Percentiles rank a stretch among this genome's conserved stretches.
Conservation (phyloP, 1,139 yeast genomes). For the Geotrichum cucujoidarum region DNA sequence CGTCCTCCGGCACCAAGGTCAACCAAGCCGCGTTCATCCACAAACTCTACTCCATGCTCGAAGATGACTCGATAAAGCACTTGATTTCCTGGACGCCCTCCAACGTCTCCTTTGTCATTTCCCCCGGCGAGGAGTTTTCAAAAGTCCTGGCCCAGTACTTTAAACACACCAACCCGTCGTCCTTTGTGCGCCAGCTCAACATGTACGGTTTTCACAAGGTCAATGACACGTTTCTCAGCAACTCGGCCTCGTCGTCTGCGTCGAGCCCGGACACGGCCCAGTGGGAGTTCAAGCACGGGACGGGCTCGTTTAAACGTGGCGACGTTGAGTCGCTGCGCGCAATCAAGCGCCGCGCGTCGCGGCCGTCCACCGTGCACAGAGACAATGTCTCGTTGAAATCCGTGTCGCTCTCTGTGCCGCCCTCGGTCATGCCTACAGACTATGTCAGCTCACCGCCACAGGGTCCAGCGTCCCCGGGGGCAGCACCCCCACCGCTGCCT, state of each 20-base stretch:
- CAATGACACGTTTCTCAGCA: slow-evolving; percentile 32
- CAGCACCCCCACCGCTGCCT: slow-evolving; percentile 15
- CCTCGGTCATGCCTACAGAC: slow-evolving; percentile 28
- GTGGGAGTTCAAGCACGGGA: slow-evolving; percentile 89
- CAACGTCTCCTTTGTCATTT: slow-evolving; percentile 43
- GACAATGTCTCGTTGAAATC: slow-evolving; percentile 31
- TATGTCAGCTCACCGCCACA: slow-evolving; percentile 16
- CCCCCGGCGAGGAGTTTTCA: slow-evolving; percentile 43
- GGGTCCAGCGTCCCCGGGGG: slow-evolving; percentile 13
- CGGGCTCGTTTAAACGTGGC: slow-evolving; percentile 71
- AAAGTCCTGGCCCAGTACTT: slow-evolving; percentile 80
- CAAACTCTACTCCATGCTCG: slow-evolving; percentile 56
- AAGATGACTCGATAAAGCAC: slow-evolving; percentile 46
- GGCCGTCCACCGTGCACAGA: slow-evolving; percentile 34
- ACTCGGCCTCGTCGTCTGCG: slow-evolving; percentile 17
- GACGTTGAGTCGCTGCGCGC: slow-evolving; percentile 60
- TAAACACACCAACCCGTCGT: slow-evolving; percentile 91
- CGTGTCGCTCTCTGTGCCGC: slow-evolving; percentile 31
- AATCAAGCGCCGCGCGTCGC: slow-evolving; percentile 59
- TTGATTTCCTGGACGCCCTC: slow-evolving; percentile 77
- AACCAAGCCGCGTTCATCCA: slow-evolving; percentile 55
- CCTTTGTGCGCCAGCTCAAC: slow-evolving; percentile 90
- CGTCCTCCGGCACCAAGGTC: slow-evolving; percentile 33
- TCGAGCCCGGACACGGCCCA: slow-evolving; percentile 32
- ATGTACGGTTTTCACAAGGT: slow-evolving; percentile 97